phyloP scores from a whole-genome alignment of 306 rosid genomes.

The Trichosanthes truncata region DNA sequence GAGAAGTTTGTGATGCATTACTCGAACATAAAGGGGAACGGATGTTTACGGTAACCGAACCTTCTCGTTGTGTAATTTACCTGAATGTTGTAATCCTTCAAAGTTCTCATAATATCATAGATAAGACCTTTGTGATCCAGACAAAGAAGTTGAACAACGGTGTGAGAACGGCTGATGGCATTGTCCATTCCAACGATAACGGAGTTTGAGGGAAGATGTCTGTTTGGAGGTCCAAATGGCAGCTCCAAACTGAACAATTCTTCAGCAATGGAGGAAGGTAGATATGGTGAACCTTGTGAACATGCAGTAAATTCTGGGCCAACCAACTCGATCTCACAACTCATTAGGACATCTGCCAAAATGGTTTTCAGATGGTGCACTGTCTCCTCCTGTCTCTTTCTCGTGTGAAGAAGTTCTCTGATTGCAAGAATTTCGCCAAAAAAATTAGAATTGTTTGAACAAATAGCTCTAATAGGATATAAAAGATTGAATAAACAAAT shows the following conservation, averaged over 20 bases:
- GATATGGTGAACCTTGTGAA: constrained; percentile 28
- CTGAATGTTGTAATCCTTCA: constrained; percentile 56
- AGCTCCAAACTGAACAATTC: constrained; percentile 40
- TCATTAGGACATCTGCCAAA: constrained; percentile 22
- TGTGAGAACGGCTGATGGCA: constrained; percentile 44
- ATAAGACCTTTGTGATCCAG: constrained; percentile 50
- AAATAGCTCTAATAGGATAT: neutral
- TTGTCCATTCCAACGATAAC: constrained; percentile 34
- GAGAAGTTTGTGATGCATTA: neutral
- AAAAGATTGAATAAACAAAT: neutral
- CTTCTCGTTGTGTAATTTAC: constrained; percentile 8
- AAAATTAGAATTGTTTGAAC: neutral
- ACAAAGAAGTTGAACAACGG: constrained; percentile 36
- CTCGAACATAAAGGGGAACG: neutral
- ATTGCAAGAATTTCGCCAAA: neutral
- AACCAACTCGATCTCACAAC: constrained; percentile 42
- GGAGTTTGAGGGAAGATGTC: constrained; percentile 22
- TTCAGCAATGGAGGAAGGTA: constrained; percentile 35
- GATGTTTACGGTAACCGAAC: neutral
- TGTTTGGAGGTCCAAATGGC: constrained; percentile 15
- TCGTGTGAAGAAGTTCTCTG: constrained; percentile 42
- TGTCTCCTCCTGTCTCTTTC: constrained; percentile 36
- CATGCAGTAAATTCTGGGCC: constrained; percentile 33
- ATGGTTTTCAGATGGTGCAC: constrained; percentile 21
- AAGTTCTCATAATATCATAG: constrained; percentile 50